Evolutionary conservation across 768 basidiomycete species (phyloP).

Genomic region (Gelatoporia subvermispora): DNA sequence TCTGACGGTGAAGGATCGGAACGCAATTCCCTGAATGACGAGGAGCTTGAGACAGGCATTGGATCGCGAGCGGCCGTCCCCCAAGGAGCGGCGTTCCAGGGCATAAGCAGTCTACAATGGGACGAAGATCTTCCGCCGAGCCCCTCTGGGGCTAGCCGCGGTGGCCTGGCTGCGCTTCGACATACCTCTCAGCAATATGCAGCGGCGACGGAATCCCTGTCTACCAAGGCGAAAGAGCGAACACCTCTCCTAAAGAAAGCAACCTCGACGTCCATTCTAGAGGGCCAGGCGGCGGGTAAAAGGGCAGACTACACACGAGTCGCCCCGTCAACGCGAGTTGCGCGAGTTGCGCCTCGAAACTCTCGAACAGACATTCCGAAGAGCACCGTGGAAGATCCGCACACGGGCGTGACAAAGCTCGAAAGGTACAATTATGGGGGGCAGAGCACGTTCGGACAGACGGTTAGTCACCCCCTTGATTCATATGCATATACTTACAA

Average conservation of each 20-base stretch:
- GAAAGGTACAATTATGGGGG: conserved; percentile 33
- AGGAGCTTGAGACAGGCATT: conserved; percentile 10
- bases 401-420: conserved; percentile 2
- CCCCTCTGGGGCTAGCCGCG: conserved; percentile 1
- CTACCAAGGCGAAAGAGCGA: conserved; percentile 12
- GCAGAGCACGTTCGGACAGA: conserved; percentile 70
- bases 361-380: conserved; percentile 5
- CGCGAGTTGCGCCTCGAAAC: conserved; percentile 1
- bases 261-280: conserved; percentile 9
- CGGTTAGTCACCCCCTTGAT: conserved; percentile 46
- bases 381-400: conserved; percentile 17
- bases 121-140: conserved; percentile 22
- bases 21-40: conserved; percentile 11
- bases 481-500: no score
- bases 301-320: neutral
- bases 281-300: neutral
- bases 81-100: conserved; percentile 6
- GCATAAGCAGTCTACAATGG: conserved; percentile 22
- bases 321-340: neutral
- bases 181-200: no score
- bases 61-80: conserved; percentile 12
- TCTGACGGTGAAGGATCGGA: conserved; percentile 37
- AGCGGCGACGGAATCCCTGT: neutral
- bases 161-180: no score
- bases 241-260: conserved; percentile 16